phyloP scores from a whole-genome alignment of 2,329 filamentous ascomycete species.

The Metarhizium humberi region DNA sequence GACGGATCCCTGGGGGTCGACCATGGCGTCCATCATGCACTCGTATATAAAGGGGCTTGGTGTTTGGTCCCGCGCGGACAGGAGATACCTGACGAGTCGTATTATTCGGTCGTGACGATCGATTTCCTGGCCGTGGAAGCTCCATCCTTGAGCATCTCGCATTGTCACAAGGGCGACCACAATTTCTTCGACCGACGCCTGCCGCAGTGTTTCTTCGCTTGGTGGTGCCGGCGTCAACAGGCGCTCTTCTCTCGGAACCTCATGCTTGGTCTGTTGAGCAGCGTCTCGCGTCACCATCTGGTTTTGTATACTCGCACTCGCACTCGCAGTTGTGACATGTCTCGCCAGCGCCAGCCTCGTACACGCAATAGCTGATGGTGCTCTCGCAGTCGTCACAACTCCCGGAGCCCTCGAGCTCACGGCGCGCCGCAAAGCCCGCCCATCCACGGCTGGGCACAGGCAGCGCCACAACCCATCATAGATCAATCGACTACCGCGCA shows the following conservation, averaged over 20 bases:
- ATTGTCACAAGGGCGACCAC: slow-evolving; percentile 18
- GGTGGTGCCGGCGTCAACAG: slow-evolving; percentile 12
- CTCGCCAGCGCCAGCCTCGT: neutral
- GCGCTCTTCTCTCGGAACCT: slow-evolving; percentile 4
- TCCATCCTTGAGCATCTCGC: slow-evolving; percentile 12
- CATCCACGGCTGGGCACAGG: slow-evolving; percentile 48
- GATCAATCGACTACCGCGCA: slow-evolving; percentile 24
- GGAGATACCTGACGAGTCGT: slow-evolving; percentile 45
- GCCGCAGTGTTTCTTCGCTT: slow-evolving; percentile 9
- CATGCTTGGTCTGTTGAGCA: neutral
- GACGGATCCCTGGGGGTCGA: slow-evolving; percentile 57
- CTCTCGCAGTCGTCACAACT: slow-evolving; percentile 3
- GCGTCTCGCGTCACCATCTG: neutral
- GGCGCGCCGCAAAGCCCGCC: slow-evolving; percentile 23
- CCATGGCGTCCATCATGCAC: slow-evolving; percentile 64
- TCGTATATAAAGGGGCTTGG: slow-evolving; percentile 59
- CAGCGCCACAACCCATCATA: slow-evolving; percentile 56
- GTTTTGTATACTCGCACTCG: neutral
- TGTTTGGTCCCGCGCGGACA: slow-evolving; percentile 43
- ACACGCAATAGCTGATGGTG: neutral
- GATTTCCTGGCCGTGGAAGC: slow-evolving; percentile 9
- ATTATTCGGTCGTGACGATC: slow-evolving; percentile 21
- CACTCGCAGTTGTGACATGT: neutral
- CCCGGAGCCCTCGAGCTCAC: slow-evolving; percentile 12
- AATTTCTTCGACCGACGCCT: slow-evolving; percentile 16